Evolutionary conservation across 2,329 filamentous ascomycete species (phyloP), one percentile per base, ranked within the genome.

Genomic region (Stemphylium lycopersici): DNA sequence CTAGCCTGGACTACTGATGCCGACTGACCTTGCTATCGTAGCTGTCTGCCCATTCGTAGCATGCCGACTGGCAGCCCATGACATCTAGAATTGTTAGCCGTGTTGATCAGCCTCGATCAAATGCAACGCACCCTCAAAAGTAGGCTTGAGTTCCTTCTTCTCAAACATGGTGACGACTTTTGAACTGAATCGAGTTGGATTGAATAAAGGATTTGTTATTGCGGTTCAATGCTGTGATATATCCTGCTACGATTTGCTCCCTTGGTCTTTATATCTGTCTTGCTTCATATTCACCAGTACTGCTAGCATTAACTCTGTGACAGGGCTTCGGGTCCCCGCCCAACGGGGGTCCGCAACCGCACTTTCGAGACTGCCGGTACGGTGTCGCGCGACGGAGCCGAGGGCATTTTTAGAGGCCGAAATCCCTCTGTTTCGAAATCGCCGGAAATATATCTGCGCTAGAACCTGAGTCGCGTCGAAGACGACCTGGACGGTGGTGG

Each of bases 31-130:
- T 88, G 71, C 80, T 81, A 72, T 87, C 85, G 73, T 87, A 87
- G 77, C 81, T 84, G 71, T 87, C 84, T 52, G 83, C 84, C 85
- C 85, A 88, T 67, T 87, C 82, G 72, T 83, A 87, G 63, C 79
- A 76, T 32, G 79, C 77, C 44, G 79, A 70, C 55, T 76, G 77
- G 66, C 80, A 75, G 44, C 80, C 81, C 68, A 83, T 78, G 62
- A 79, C 80, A 66, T 84, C 82, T 74, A 32, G 26, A 15, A 8
- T 6, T 18, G 47, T 70, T 58, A 70, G 63, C 46, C 39, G 29
- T 54, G 29, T n/a, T 37, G 29, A 32, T 22, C 16, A 34, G 22
- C 43, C n/a, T 24, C n/a, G n/a, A 13, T n/a, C 22, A 45, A n/a
- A 39, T 40, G 31, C 4, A n/a, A 62, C 67, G 48, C 13, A 68